Evolutionary conservation across 2,329 filamentous ascomycete genomes (phyloP), one percentile per base, ranked within the genome.

Genomic region (Colletotrichum sp.): DNA sequence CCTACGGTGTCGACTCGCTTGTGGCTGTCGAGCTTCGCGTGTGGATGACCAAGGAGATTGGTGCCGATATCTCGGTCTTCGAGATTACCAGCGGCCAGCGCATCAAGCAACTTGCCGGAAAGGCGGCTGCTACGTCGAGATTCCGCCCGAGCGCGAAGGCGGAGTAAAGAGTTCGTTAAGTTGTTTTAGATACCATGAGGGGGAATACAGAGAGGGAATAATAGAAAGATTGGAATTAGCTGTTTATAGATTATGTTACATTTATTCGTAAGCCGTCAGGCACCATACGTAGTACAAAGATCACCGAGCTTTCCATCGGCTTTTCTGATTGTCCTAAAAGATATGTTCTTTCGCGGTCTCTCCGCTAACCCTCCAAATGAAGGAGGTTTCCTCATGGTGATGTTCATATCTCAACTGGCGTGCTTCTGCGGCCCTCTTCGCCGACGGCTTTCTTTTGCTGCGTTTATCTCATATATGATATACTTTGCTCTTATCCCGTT

Each of bases 1-100:
- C 73, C 1, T 81, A 81, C 12, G 81, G 81, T 9, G 71, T 82
- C 1, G 81, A 82, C 28, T 80, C 79, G 18, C 64, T 82, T 10
- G 80, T 82, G 4, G 79, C 80, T 22, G 80, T 80, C 12, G 80
- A 82, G 39, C 76, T 82, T 59, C 71, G 80, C 16, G 78, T 79
- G 30, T 82, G 79, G 79, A 76, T 82, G 72, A 77, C 75, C 12
- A 79, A 77, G 69, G 79, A 79, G 44, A 71, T 81, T 39, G 75
- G 79, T 9, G 80, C 78, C 5, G 79, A 81, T 18, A 71, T 82
- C 30, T 78, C 78, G 18, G 71, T 80, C 10, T 77, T 81, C 26
- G 80, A 81, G 32, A 81, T 81, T 8, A 75, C 75, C 44, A 66
- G 68, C 39, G 75, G 68, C 18, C 57, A 72, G 22, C 73, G 69